Base-by-base conservation (phyloP, 768 basidiomycete genomes). In the Pisolithus microcarpus region DNA sequence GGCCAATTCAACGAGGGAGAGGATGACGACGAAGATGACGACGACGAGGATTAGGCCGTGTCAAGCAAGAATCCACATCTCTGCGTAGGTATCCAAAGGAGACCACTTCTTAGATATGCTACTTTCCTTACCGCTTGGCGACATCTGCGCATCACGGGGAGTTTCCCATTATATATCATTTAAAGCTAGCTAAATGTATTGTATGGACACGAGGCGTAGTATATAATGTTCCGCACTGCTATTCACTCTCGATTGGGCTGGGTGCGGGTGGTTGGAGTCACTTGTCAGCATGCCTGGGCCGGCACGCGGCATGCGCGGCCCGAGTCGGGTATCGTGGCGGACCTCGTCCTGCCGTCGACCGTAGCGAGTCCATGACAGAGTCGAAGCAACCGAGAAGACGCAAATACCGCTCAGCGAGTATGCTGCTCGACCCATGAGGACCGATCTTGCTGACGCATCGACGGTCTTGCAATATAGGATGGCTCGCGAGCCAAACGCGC, bases 401-500 rank as follows among this genome's bases (percentile, higher is more conserved):
- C 62, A 79, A 75, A 56, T 78, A 77, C 54, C 71, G 73, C 39
- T 76, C 79, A 45, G 79, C 80, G 58, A 62, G 74, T 44, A 16
- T 31, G 4, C n/a, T 31, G 13, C 30, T 37, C 48, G 30, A 48
- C 52, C 49, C 36, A 6, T 36, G n/a, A n/a, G 31, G 16, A 38
- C 23, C 34, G 21, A 45, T 15, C 31, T 46, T 53, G 46, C 34
- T 34, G 34, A 63, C 23, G 21, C 34, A 23, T n/a, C n/a, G n/a
- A n/a, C n/a, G n/a, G n/a, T n/a, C n/a, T n/a, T 26, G 30, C 11
- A 28, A 10, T 34, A 13, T 56, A 87, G 85, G 83, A 86, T 58
- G 85, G 85, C 5, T 37, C 82, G 26, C 84, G 83, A 82, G 75
- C 69, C 19, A 87, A 80, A 64, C 70, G 77, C 39, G 66, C 71